Evolutionary conservation across 805 yeast species (phyloP), one percentile per base, ranked within the genome.

Genomic region (Pichia scutulata): DNA sequence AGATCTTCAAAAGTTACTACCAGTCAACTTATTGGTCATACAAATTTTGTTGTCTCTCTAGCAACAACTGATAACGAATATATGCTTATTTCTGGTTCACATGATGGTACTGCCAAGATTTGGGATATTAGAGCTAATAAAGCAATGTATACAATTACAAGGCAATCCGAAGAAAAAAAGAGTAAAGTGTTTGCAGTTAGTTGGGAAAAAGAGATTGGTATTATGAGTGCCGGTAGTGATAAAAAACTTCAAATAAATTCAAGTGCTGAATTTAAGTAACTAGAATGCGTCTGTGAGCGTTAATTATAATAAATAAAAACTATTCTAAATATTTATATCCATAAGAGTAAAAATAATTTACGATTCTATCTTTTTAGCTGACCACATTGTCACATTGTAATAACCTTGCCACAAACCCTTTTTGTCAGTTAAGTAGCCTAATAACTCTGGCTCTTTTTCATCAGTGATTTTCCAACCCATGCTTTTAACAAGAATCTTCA

Each of bases 81-180:
- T 68, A 81, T 88, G 82, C 76, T 93, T 59, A 80, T 87, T 21
- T 87, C 96, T 5, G 96, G 85, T 13, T 88, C 97, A 9, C 97
- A 90, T 65, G 99, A 93, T 67, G 97, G 98, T 24, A 87, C 96
- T 0, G 92, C 85, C 42, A 83, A 89, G 61, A 85, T 93, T 21
- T 93, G 99, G 99, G 99, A 92, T 67, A 78, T 92, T 10, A 81
- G 99, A 62, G 85, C 97, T 5, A 85, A 82, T 55, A 78, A 82
- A 60, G 76, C 93, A 13, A 72, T 93, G 71, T 89, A 86, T 66
- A 86, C 95, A 7, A 80, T 93, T 45, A 78, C 85, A 16, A 80
- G 98, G 66, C 85, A 88, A 61, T 73, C 77, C 18, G 72, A 70
- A 55, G 69, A 74, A 37, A 71, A 69, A 18, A 73, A 76, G 48